These are phyloP conservation scores for Pyrenophora graminea DNA, from an alignment of 2,329 filamentous ascomycete genomes.

Conservation along the genomic window DNA sequence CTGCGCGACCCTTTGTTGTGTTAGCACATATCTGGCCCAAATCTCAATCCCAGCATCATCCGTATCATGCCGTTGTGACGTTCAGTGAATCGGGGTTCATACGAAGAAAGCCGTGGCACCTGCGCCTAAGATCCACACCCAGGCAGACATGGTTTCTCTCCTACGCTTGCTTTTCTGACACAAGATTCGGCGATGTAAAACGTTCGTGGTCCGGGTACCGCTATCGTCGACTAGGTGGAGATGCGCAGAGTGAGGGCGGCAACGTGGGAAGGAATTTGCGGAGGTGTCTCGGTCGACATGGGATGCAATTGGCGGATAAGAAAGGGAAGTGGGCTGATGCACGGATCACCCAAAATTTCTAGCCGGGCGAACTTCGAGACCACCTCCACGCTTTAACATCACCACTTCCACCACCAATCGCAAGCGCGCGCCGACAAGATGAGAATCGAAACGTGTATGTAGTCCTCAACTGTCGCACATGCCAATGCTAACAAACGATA, in stretches of 20 bases:
- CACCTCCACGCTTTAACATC: slow-evolving; percentile 3
- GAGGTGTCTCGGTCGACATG: slow-evolving; percentile 28
- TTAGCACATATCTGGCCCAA: background rate
- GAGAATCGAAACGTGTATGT: slow-evolving; percentile 37
- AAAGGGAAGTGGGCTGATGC: background rate
- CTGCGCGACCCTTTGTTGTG: slow-evolving; percentile 76
- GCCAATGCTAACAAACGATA: background rate
- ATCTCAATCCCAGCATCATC: no score
- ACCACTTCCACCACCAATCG: slow-evolving; percentile 13
- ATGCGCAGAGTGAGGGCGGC: slow-evolving; percentile 4
- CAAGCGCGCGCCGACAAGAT: slow-evolving; percentile 25
- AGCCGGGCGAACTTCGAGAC: slow-evolving; percentile 6
- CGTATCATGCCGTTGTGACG: background rate
- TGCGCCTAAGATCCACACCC: slow-evolving; percentile 64
- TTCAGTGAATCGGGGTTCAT: slow-evolving; percentile 26
- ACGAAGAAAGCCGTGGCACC: slow-evolving; percentile 70
- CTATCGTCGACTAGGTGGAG: slow-evolving; percentile 5
- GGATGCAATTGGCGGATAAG: slow-evolving; percentile 17
- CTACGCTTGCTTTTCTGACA: background rate
- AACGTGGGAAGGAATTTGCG: slow-evolving; percentile 17
- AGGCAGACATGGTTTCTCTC: slow-evolving; percentile 58
- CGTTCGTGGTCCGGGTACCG: background rate
- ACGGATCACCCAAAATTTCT: slow-evolving; percentile 21
- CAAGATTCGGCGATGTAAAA: background rate
- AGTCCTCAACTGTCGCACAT: background rate